phyloP scores from a whole-genome alignment of 495 filamentous ascomycete genomes.

The Glutinoglossum americanum region DNA sequence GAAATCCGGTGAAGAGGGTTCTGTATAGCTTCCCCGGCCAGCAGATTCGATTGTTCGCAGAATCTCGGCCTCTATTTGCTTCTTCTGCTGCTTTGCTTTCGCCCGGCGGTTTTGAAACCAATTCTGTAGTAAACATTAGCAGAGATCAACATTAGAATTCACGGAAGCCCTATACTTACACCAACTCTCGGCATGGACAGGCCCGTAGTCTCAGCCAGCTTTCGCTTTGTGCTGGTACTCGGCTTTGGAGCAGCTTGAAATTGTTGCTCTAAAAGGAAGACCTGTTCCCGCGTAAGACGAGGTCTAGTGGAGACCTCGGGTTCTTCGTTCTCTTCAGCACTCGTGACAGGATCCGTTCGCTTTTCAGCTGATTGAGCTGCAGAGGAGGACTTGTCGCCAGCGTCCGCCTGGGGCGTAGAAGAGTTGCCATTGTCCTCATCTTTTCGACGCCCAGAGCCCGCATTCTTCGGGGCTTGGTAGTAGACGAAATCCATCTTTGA shows the following conservation, averaged over 20 bases:
- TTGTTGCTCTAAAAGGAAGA: slow-evolving; percentile 51
- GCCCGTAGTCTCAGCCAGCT: slow-evolving; percentile 48
- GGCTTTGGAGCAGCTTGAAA: slow-evolving; percentile 62
- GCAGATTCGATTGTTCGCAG: slow-evolving; percentile 23
- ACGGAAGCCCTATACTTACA: slow-evolving; percentile 26
- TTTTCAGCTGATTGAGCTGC: neutral
- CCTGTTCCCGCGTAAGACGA: slow-evolving; percentile 61
- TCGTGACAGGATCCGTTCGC: neutral
- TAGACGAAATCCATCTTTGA: slow-evolving; percentile 3
- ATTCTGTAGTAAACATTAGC: slow-evolving; percentile 30
- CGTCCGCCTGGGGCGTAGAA: neutral
- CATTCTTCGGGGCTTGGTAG: neutral
- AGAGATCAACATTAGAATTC: neutral
- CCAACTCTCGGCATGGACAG: slow-evolving; percentile 57
- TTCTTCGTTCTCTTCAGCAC: slow-evolving; percentile 8
- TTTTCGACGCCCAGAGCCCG: neutral
- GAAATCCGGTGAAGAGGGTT: neutral
- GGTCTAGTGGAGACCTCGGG: slow-evolving; percentile 33
- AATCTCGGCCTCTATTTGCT: slow-evolving; percentile 40
- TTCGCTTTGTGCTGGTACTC: slow-evolving; percentile 50
- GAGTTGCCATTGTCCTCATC: neutral
- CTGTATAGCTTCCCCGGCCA: neutral
- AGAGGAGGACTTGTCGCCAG: neutral
- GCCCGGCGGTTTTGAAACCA: slow-evolving; percentile 84
- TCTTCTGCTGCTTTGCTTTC: slow-evolving; percentile 58